A percentile compares a stretch with the other conserved stretches of the same genome.
These are phyloP conservation scores for Pyropia yezoensis DNA, from an alignment of 23 red algal species.

Conservation along the genomic window DNA sequence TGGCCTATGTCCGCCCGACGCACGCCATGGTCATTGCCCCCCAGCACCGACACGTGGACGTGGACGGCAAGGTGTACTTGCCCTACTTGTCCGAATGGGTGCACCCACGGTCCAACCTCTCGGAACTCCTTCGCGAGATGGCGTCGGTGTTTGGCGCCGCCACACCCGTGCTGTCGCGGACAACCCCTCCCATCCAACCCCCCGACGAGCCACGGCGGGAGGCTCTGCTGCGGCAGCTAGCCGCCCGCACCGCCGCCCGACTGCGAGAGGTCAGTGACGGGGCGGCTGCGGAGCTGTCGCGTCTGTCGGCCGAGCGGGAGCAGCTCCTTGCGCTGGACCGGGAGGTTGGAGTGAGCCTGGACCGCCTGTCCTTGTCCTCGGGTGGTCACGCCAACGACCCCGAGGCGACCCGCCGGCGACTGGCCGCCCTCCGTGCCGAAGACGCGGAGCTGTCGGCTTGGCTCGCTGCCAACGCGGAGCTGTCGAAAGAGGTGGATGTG, in stretches of 20 bases:
- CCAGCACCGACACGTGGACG: constrained; percentile 28
- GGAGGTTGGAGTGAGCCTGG: background rate
- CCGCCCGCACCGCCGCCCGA: background rate
- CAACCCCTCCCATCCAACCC: background rate
- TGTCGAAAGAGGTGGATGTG: background rate
- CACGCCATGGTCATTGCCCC: constrained; percentile 13
- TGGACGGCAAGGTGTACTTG: constrained; percentile 20
- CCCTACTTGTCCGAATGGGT: constrained; percentile 21
- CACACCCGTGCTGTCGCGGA: constrained; percentile 22
- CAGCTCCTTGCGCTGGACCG: background rate
- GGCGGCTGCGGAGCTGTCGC: background rate
- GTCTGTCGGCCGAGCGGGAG: background rate
- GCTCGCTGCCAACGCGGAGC: background rate
- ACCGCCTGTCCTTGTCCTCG: background rate
- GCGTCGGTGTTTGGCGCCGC: constrained; percentile 7
- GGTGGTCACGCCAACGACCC: background rate
- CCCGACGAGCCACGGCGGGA: background rate
- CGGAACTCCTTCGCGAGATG: constrained; percentile 16
- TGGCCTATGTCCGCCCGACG: constrained; percentile 28
- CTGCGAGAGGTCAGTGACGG: background rate
- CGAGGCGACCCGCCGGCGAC: background rate
- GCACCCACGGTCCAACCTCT: background rate
- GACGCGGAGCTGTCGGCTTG: background rate
- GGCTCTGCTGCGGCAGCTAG: constrained; percentile 2
- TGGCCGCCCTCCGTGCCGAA: background rate